These are phyloP conservation scores for Calonectria honghensis DNA, from an alignment of 2,329 filamentous ascomycete genomes.

Conservation along the genomic window DNA sequence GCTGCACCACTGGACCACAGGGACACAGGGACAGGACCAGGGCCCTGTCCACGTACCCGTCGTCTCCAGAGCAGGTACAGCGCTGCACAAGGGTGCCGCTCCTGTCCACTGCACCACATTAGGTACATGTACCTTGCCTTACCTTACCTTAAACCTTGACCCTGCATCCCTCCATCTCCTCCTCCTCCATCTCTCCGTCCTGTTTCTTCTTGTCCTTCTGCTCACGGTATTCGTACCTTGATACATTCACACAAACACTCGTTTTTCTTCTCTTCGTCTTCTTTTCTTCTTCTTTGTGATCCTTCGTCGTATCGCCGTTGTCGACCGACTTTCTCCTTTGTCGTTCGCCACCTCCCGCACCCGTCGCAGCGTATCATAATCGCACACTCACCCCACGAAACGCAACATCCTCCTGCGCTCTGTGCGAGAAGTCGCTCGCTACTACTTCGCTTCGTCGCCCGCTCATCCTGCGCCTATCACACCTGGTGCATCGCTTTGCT, in stretches of 20 bases:
- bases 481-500: slow-evolving; percentile 28
- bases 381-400: slow-evolving; percentile 48
- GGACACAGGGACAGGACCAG: neutral
- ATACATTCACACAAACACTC: slow-evolving; percentile 32
- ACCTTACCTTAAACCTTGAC: slow-evolving; percentile 42
- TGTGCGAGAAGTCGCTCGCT: slow-evolving; percentile 41
- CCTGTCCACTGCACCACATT: slow-evolving; percentile 10
- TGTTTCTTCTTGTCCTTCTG: slow-evolving; percentile 33
- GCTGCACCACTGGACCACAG: slow-evolving; percentile 3
- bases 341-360: slow-evolving; percentile 22
- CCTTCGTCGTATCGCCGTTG: slow-evolving; percentile 14
- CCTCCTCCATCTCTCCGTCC: slow-evolving; percentile 29
- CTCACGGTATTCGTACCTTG: slow-evolving; percentile 29
- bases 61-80: slow-evolving; percentile 27
- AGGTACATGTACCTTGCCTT: slow-evolving; percentile 31
- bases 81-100: slow-evolving; percentile 31
- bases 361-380: slow-evolving; percentile 32
- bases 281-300: slow-evolving; percentile 12
- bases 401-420: slow-evolving; percentile 40
- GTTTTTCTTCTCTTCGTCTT: slow-evolving; percentile 5
- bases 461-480: slow-evolving; percentile 37
- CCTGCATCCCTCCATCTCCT: slow-evolving; percentile 29
- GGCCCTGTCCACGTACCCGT: slow-evolving; percentile 26
- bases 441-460: slow-evolving; percentile 31
- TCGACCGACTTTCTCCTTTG: slow-evolving; percentile 31